Evolutionary conservation across 1,284 basidiomycete genomes (phyloP).

Genomic region (Ganoderma leucocontextum): DNA sequence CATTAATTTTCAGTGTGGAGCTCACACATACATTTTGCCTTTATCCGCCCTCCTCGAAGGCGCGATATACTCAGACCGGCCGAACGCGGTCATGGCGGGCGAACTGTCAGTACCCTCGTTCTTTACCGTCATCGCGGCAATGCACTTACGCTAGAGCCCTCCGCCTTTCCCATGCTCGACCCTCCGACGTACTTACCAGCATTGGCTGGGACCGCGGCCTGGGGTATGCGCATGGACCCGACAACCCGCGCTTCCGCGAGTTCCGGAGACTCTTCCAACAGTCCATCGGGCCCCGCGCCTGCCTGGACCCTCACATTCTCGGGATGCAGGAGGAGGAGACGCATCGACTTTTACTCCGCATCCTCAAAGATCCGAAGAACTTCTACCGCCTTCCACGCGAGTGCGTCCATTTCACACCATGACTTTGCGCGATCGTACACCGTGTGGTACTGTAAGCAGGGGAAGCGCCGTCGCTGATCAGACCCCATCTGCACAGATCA

Average conservation of each 20-base stretch:
- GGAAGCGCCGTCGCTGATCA: background rate
- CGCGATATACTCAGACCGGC: slow-evolving; percentile 51
- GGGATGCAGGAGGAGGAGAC: slow-evolving; percentile 44
- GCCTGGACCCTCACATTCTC: slow-evolving; percentile 37
- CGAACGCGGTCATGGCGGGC: slow-evolving; percentile 50
- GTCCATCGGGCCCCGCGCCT: slow-evolving; percentile 48
- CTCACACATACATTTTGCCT: background rate
- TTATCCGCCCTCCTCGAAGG: slow-evolving; percentile 29
- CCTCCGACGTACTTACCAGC: slow-evolving; percentile 34
- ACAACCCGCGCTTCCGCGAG: slow-evolving; percentile 49
- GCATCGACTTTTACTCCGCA: slow-evolving; percentile 41
- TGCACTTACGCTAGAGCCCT: background rate
- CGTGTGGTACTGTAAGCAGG: background rate
- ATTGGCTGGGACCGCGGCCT: slow-evolving; percentile 53
- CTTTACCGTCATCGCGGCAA: background rate
- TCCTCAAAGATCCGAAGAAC: slow-evolving; percentile 43
- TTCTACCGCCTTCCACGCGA: slow-evolving; percentile 34
- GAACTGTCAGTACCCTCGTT: slow-evolving; percentile 47
- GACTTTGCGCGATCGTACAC: background rate
- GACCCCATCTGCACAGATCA: slow-evolving; percentile 34
- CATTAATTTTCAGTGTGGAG: background rate
- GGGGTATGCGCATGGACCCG: slow-evolving; percentile 47
- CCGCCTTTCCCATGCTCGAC: background rate
- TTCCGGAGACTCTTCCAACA: slow-evolving; percentile 50
- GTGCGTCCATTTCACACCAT: slow-evolving; percentile 9